Percentiles rank a stretch among this genome's conserved stretches.
Evolutionary conservation across 306 rosid species (phyloP).

Genomic region (Vicia sativa): DNA sequence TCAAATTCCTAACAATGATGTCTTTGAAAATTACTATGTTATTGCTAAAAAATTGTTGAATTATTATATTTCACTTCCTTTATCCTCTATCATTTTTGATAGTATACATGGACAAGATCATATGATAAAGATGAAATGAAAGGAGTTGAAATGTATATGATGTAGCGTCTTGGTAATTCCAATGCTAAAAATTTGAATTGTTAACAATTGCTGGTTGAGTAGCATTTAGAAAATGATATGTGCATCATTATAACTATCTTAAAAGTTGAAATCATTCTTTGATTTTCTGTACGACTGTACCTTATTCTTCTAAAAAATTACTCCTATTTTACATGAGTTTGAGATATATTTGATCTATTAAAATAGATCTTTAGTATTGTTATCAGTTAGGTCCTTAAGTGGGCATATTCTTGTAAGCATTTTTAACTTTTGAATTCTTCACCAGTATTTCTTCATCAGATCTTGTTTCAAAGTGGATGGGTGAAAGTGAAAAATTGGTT

Average conservation of each 20-base stretch:
- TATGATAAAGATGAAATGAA: not conserved
- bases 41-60: not conserved
- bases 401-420: conserved; percentile 39
- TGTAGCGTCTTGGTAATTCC: not conserved
- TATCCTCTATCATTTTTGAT: conserved; percentile 1
- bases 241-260: not conserved
- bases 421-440: conserved; percentile 47
- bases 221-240: conserved; percentile 6
- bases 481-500: conserved; percentile 98
- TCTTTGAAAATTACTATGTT: conserved; percentile 10
- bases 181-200: not conserved
- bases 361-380: conserved; percentile 6
- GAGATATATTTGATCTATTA: conserved; percentile 34
- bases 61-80: not conserved
- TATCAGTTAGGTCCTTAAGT: conserved; percentile 41
- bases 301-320: not conserved
- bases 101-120: conserved; percentile 3
- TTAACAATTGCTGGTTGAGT: conserved; percentile 5
- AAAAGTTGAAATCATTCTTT: conserved; percentile 1
- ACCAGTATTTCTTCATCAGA: conserved; percentile 92
- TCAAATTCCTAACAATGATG: not conserved
- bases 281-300: not conserved
- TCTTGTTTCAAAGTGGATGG: conserved; percentile 99
- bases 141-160: conserved; percentile 16
- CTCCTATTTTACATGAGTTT: not conserved